Percentiles rank a stretch among this genome's conserved stretches.
Conservation (phyloP, 352 stramenopile species). For the Phytophthora lateralis region DNA sequence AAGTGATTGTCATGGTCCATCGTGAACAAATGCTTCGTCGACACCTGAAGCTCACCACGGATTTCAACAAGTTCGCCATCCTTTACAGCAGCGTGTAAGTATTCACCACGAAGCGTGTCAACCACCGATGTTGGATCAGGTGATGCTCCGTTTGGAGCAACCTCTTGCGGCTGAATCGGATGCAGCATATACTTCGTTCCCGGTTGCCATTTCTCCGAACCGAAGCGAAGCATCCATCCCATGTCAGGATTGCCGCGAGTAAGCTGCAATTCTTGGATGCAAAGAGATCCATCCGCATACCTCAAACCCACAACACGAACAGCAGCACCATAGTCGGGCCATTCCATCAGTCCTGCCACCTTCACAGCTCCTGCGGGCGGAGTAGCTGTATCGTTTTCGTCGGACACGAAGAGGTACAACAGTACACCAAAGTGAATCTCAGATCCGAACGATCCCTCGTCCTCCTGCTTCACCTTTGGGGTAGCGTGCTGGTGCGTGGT, state of each 20-base stretch:
- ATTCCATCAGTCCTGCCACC: constrained; percentile 75
- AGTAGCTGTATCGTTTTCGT: constrained; percentile 8
- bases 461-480: constrained; percentile 70
- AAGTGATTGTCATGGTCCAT: constrained; percentile 86
- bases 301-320: constrained; percentile 66
- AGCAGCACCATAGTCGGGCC: constrained; percentile 82
- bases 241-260: constrained; percentile 84
- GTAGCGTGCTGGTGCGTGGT: constrained; percentile 73
- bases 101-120: constrained; percentile 60
- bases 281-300: constrained; percentile 62
- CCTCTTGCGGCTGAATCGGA: constrained; percentile 22
- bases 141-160: constrained; percentile 8
- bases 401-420: constrained; percentile 60
- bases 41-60: constrained; percentile 62
- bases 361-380: constrained; percentile 33
- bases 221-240: constrained; percentile 89
- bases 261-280: constrained; percentile 83
- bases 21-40: constrained; percentile 82
- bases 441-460: constrained; percentile 76
- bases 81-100: constrained; percentile 56
- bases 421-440: constrained; percentile 84
- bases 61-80: constrained; percentile 72
- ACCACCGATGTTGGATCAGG: constrained; percentile 16
- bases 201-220: constrained; percentile 85
- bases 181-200: constrained; percentile 83